Evolutionary conservation across 306 rosid genomes (phyloP).

Genomic region (Vigna reflexopilosa): DNA sequence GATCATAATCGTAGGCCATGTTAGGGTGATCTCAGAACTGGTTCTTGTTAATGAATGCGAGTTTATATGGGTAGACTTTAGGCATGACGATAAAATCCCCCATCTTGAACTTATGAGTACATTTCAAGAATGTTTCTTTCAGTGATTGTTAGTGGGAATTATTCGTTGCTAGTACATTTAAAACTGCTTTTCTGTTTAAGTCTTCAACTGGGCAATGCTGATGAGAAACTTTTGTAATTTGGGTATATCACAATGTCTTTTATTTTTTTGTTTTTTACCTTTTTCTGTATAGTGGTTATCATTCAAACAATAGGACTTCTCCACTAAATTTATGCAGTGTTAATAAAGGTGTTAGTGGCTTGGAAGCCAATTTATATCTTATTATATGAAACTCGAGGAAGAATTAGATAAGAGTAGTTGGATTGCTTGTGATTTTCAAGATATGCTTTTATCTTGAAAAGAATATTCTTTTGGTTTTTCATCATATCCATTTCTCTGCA

Average conservation of each 20-base stretch:
- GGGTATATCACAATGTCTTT: background rate
- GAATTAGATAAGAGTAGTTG: conserved; percentile 8
- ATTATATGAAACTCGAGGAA: conserved; percentile 13
- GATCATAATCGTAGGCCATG: background rate
- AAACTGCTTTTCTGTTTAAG: conserved; percentile 9
- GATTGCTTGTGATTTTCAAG: conserved; percentile 18
- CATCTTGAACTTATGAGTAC: background rate
- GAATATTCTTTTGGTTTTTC: conserved; percentile 9
- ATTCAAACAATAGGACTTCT: background rate
- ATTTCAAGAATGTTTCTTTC: background rate
- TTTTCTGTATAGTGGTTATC: background rate
- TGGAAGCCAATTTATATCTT: background rate
- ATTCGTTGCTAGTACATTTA: background rate
- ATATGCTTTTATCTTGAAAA: conserved; percentile 15
- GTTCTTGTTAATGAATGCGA: background rate
- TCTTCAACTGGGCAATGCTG: background rate
- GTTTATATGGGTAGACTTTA: background rate
- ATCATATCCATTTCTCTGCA: conserved; percentile 7
- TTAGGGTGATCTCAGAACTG: background rate
- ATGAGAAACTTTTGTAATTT: background rate
- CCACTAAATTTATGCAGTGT: conserved; percentile 1
- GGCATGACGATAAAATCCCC: background rate
- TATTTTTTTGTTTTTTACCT: background rate
- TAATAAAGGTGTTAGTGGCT: conserved; percentile 4
- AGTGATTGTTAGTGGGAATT: conserved; percentile 16